These are phyloP conservation scores for Metschnikowia rubicola DNA, from an alignment of 805 yeast species.

Conservation along the genomic window DNA sequence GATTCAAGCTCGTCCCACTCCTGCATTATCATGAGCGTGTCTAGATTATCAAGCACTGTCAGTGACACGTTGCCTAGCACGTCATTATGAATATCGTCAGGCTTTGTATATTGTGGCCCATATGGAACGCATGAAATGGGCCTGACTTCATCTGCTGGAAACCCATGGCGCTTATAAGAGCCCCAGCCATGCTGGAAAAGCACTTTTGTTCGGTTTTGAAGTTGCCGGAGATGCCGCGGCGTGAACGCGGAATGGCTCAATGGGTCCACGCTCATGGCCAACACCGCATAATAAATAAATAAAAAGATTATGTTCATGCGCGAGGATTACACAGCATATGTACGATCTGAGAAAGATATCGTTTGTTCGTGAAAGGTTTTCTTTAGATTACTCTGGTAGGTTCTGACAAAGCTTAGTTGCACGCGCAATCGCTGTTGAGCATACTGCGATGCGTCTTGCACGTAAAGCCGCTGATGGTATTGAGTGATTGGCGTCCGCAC, in stretches of 20 bases:
- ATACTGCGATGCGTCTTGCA: no score
- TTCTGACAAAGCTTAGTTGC: no score
- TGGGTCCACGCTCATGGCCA: constrained; percentile 1
- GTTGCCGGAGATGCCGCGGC: constrained; percentile 31
- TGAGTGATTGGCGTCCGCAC: no score
- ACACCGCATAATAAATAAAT: background rate
- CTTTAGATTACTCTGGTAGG: no score
- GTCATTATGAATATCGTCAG: constrained; percentile 64
- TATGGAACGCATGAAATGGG: constrained; percentile 72
- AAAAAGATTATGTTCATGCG: background rate
- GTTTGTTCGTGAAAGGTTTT: no score
- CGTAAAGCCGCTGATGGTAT: no score
- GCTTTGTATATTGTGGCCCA: constrained; percentile 57
- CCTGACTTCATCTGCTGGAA: constrained; percentile 76
- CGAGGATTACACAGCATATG: no score
- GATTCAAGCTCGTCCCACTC: constrained; percentile 52
- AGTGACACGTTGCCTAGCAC: constrained; percentile 80
- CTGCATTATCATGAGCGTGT: constrained; percentile 71
- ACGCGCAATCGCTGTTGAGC: no score
- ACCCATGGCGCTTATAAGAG: constrained; percentile 64
- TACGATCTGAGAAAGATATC: no score
- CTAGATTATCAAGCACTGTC: constrained; percentile 76
- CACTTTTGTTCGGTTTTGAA: constrained; percentile 45
- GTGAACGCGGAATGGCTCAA: constrained; percentile 31
- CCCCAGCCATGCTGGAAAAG: constrained; percentile 75